These are phyloP conservation scores for Didymella pinodella DNA, from an alignment of 2,329 filamentous ascomycete genomes.

Conservation along the genomic window DNA sequence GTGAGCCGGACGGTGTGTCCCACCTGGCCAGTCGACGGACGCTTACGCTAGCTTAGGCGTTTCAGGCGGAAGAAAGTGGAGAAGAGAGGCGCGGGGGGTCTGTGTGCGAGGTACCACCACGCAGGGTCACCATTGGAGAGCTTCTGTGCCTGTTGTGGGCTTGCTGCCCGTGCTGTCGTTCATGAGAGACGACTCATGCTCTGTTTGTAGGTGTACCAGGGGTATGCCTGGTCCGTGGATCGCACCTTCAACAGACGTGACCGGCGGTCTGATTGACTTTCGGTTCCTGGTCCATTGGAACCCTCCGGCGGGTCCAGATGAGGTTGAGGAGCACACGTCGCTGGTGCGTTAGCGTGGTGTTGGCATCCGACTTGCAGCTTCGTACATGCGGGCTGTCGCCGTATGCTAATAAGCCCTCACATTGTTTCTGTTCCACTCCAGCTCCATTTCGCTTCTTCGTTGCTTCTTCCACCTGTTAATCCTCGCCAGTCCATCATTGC, in stretches of 20 bases:
- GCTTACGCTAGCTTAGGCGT: background rate
- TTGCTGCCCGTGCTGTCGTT: slow-evolving; percentile 12
- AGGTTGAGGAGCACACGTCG: slow-evolving; percentile 26
- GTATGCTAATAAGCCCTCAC: slow-evolving; percentile 24
- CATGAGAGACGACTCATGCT: slow-evolving; percentile 8
- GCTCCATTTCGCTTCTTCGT: slow-evolving; percentile 13
- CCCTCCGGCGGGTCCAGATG: slow-evolving; percentile 22
- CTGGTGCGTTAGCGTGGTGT: slow-evolving; percentile 29
- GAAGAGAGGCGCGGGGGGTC: slow-evolving; percentile 25
- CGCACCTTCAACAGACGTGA: slow-evolving; percentile 10
- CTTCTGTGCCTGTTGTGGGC: slow-evolving; percentile 9
- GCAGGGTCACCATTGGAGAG: slow-evolving; percentile 28
- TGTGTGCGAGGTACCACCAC: slow-evolving; percentile 25
- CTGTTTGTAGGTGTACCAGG: slow-evolving; percentile 15
- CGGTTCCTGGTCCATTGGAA: slow-evolving; percentile 24
- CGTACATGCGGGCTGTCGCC: slow-evolving; percentile 29
- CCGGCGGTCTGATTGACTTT: slow-evolving; percentile 22
- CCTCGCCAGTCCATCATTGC: slow-evolving; percentile 11
- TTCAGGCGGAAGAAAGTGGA: slow-evolving; percentile 22
- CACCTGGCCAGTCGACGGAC: slow-evolving; percentile 14
- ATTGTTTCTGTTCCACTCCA: slow-evolving; percentile 21
- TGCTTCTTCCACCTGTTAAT: slow-evolving; percentile 15
- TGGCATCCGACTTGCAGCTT: slow-evolving; percentile 26
- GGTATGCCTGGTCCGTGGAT: slow-evolving; percentile 7
- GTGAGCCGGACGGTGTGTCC: slow-evolving; percentile 35